These are phyloP conservation scores for Phytophthora fragariae DNA, from an alignment of 352 stramenopile genomes.

Conservation along the genomic window DNA sequence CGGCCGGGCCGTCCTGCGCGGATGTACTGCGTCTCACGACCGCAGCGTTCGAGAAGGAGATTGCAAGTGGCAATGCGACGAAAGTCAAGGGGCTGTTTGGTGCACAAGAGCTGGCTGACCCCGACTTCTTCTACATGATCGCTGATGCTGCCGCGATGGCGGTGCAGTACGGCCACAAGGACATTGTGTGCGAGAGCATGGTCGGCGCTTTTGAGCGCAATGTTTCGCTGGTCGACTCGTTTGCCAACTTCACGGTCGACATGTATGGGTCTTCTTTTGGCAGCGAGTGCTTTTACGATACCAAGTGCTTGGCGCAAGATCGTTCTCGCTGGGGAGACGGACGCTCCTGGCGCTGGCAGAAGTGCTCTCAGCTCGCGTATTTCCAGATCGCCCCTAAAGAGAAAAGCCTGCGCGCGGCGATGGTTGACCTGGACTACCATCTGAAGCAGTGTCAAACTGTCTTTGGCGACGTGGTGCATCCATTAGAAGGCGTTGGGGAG, in stretches of 20 bases:
- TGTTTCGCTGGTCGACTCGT: conserved; percentile 61
- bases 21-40: conserved; percentile 72
- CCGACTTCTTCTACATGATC: conserved; percentile 93
- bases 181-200: conserved; percentile 77
- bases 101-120: conserved; percentile 58
- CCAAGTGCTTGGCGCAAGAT: conserved; percentile 64
- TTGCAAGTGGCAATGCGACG: conserved; percentile 57
- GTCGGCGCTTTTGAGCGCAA: conserved; percentile 56
- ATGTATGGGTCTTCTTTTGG: conserved; percentile 87
- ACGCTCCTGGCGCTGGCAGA: conserved; percentile 90
- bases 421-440: conserved; percentile 84
- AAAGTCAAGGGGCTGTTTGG: conserved; percentile 73
- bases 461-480: conserved; percentile 76
- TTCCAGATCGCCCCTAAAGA: conserved; percentile 81
- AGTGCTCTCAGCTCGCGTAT: conserved; percentile 87
- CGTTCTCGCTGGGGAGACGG: conserved; percentile 68
- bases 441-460: conserved; percentile 76
- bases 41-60: conserved; percentile 67
- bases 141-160: conserved; percentile 88
- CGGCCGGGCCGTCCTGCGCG: conserved; percentile 63
- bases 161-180: conserved; percentile 90
- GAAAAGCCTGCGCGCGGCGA: conserved; percentile 67
- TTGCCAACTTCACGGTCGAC: conserved; percentile 82
- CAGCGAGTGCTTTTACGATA: conserved; percentile 87
- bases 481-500: conserved; percentile 60